Evolutionary conservation across 2,329 filamentous ascomycete genomes (phyloP), one percentile per base, ranked within the genome.

Genomic region (Dothistroma septosporum): DNA sequence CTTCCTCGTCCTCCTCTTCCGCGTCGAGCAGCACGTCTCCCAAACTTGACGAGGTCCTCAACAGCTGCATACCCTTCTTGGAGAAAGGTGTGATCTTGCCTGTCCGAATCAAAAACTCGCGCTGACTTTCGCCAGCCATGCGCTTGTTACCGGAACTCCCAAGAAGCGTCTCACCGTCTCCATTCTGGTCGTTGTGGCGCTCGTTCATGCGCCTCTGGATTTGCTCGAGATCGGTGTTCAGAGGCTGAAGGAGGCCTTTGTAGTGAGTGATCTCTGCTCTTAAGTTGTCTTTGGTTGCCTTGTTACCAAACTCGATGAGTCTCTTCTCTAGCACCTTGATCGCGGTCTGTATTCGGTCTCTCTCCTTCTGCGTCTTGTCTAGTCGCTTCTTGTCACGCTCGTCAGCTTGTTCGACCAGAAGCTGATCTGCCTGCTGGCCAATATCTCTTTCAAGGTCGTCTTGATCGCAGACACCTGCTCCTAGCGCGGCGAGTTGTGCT

Each of bases 31-130:
- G 83, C 1, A 87, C 88, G 70, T 92, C 87, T 11, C 89, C 88
- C 16, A 96, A 79, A 61, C 87, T 87, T 1, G 88, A 88, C 49
- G 87, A 82, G 2, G 86, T 81, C 2, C 83, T 85, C 31, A 84
- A 79, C 1, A 86, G 78, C n/a, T 84, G 81, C 14, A 85, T 82
- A 28, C 86, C 86, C 68, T 96, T 84, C 64, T 88, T 90, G 8
- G 92, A 90, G 71, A 99, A 99, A 0, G 94, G 94, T 0, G 94
- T 99, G 67, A 99, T 97, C 77, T 97, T 97, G 63, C 94, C 94
- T 0, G 93, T 99, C 31, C 94, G 87, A 53, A 99, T 94, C 52
- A 99, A 83, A 73, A 90, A 99, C 52, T 96, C 92, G 55, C 92
- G 85, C 62, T 91, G 87, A 24, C 85, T 91, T 77, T 97, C 94